Evolutionary conservation across 495 filamentous ascomycete species (phyloP).

Genomic region (Xylaria castorea): DNA sequence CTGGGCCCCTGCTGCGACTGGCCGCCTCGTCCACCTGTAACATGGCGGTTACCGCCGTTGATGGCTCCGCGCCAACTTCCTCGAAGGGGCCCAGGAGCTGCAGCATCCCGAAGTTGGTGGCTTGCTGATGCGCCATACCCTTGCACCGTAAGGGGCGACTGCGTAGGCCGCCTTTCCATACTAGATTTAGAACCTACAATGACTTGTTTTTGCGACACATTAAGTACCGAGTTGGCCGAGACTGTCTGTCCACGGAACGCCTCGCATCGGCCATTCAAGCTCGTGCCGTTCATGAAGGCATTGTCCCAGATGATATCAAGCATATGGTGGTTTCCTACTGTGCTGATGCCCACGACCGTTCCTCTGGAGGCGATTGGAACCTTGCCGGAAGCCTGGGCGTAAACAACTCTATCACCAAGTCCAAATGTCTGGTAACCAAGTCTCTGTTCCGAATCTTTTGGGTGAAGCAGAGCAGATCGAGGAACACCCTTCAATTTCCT

Average conservation of each 20-base stretch:
- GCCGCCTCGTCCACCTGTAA: conserved; percentile 46
- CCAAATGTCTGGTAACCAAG: conserved; percentile 83
- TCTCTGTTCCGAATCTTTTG: conserved; percentile 88
- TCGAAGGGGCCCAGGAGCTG: conserved; percentile 69
- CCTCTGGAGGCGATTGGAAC: conserved; percentile 92
- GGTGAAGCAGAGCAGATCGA: conserved; percentile 84
- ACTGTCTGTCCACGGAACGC: conserved; percentile 96
- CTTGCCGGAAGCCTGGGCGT: conserved; percentile 90
- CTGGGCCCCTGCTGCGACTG: conserved; percentile 46
- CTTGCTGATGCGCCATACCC: conserved; percentile 67
- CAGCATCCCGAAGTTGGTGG: conserved; percentile 72
- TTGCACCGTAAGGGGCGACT: conserved; percentile 63
- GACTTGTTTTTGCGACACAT: conserved; percentile 82
- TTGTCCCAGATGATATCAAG: conserved; percentile 93
- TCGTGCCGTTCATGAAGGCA: conserved; percentile 95
- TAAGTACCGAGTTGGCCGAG: conserved; percentile 80
- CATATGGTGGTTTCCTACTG: conserved; percentile 77
- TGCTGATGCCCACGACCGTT: conserved; percentile 90
- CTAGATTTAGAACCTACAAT: conserved; percentile 75
- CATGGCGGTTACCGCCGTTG: conserved; percentile 40
- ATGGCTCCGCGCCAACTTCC: conserved; percentile 78
- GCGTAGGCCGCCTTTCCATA: conserved; percentile 62
- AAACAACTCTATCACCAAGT: conserved; percentile 90
- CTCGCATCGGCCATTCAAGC: conserved; percentile 86
- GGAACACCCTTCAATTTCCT: conserved; percentile 80